phyloP scores from a whole-genome alignment of 2,329 filamentous ascomycete genomes.

The Ophiostoma sp. region DNA sequence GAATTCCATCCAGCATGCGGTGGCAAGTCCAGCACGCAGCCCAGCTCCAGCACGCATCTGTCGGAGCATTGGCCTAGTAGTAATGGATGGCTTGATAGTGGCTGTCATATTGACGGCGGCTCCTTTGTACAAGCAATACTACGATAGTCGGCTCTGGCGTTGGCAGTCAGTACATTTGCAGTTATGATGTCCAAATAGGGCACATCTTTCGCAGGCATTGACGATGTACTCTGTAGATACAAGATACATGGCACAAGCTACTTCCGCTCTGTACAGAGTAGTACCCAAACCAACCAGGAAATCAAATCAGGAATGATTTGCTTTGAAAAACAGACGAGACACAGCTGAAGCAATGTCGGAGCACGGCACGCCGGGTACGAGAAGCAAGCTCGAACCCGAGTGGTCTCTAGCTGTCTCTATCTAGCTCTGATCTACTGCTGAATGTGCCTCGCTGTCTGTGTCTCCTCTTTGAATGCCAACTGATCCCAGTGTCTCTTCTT shows the following conservation, averaged over 20 bases:
- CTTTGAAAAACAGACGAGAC: conserved; percentile 2
- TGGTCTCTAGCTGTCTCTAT: neutral
- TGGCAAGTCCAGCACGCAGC: neutral
- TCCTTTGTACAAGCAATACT: neutral
- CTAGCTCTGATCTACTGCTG: no score
- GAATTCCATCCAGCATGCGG: neutral
- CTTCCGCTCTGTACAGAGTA: no score
- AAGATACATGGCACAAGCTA: neutral
- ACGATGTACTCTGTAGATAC: neutral
- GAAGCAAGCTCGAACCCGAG: neutral
- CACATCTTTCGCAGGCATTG: neutral
- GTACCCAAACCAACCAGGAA: no score
- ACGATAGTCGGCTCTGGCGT: neutral
- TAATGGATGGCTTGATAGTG: neutral
- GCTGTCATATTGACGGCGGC: neutral
- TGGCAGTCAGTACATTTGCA: neutral
- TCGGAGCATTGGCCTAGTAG: neutral
- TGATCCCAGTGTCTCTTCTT: neutral
- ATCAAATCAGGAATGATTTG: neutral
- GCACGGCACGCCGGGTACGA: conserved; percentile 4
- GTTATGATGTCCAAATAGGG: neutral
- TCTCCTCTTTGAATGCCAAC: neutral
- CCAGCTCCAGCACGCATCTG: neutral
- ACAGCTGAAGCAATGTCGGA: conserved; percentile 1
- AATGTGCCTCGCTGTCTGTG: neutral